Base-by-base conservation (phyloP, 129 eudicot genomes). In the Lactuca sativa region DNA sequence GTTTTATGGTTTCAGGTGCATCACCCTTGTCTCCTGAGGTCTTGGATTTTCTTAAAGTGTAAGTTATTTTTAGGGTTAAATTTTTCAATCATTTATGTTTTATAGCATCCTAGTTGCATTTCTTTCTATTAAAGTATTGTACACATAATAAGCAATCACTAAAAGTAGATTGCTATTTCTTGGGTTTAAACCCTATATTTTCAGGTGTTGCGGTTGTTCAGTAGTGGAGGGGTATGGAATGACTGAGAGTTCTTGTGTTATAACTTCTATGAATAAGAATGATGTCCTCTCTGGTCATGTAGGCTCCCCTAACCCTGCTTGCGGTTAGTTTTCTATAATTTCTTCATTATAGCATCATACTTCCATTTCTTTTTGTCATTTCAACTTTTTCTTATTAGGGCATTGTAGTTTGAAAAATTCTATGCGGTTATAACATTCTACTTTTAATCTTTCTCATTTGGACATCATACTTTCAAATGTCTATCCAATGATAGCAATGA, bases 11-110 rank as follows among this genome's bases (percentile, higher is more conserved):
- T 57, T 90, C 97, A 7, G 91, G 95, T 66, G 97, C 95, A 44
- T 90, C 97, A 58, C 95, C 97, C 7, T 74, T 90, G 77, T 90
- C 97, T 66, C 72, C 95, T 44, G 95, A 90, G 78, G 91, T 90
- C 56, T 75, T 90, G 95, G 95, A 87, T 73, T 90, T 90, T 76
- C 76, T 90, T 34, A 86, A 82, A 73, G 91, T 90, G 97, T 90
- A 79, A 82, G 95, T 57, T 71, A 44, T 36, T 33, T 25, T 25
- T 25, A 0, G 30, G 30, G 30, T 2, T 25, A 25, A 25, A 25
- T 25, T 11, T 40, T 7, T 40, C 6, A 5, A 7, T 40, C 7
- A 40, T 40, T 1, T 40, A 7, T 40, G 10, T 40, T 40, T 40
- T 40, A 43, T 43, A 43, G 49, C 14, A 43, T 8, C 49, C 13